Conservation (phyloP, 1,284 basidiomycete genomes). For the Papiliotrema flavescens region DNA sequence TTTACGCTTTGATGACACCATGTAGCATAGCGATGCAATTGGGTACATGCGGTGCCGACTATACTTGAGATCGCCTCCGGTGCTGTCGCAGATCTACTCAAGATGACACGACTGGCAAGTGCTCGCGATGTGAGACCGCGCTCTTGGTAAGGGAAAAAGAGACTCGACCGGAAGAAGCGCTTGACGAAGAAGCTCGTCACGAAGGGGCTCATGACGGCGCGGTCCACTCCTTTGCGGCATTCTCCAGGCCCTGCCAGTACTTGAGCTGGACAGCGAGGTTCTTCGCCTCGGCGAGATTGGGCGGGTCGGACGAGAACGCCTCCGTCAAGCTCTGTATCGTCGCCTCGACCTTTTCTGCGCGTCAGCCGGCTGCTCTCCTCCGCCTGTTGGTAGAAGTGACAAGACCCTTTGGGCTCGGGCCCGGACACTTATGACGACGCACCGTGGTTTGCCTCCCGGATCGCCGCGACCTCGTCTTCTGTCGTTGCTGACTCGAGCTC, state of each 20-base stretch:
- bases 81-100: no score
- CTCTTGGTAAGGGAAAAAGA: no score
- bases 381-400: no score
- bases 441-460: slow-evolving; percentile 64
- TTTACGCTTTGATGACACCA: background rate
- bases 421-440: no score
- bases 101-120: no score
- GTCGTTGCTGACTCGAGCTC: slow-evolving; percentile 64
- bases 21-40: background rate
- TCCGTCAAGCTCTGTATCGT: slow-evolving; percentile 55
- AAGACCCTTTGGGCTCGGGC: no score
- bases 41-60: background rate
- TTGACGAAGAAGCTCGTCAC: no score
- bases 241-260: slow-evolving; percentile 70
- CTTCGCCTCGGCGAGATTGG: slow-evolving; percentile 60
- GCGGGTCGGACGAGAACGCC: slow-evolving; percentile 54
- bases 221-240: slow-evolving; percentile 58
- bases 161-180: no score
- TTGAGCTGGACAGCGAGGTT: slow-evolving; percentile 65
- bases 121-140: no score
- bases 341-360: slow-evolving; percentile 56
- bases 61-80: background rate
- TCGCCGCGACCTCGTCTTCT: slow-evolving; percentile 55
- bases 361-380: no score
- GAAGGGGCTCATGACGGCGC: background rate